These are phyloP conservation scores for Triadica sebifera DNA, from an alignment of 345 rosid genomes.

Conservation along the genomic window DNA sequence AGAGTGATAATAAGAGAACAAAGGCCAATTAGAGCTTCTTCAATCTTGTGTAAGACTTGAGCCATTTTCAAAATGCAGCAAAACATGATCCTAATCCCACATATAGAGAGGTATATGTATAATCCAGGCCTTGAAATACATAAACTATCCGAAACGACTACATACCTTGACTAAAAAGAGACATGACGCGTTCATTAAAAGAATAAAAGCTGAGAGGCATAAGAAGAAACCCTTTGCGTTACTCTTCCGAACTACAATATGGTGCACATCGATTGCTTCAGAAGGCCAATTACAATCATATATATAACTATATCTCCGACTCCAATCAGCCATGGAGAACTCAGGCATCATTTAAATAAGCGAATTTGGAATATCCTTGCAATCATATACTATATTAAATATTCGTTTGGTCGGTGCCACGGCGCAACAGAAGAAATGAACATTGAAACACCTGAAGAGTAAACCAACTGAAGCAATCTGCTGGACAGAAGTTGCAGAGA, in stretches of 20 bases:
- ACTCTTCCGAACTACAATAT: conserved; percentile 49
- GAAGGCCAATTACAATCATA: conserved; percentile 41
- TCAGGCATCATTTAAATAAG: conserved; percentile 35
- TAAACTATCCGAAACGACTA: background rate
- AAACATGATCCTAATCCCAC: background rate
- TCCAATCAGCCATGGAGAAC: conserved; percentile 34
- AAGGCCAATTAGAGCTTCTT: background rate
- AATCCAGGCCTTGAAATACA: background rate
- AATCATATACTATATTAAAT: background rate
- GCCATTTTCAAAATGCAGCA: background rate
- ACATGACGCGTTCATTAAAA: conserved; percentile 35
- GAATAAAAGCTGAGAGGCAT: conserved; percentile 31
- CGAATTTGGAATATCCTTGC: background rate
- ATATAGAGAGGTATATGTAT: background rate
- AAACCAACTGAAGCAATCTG: too few relatives aligned
- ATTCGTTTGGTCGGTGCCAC: background rate
- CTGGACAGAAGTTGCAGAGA: too few relatives aligned
- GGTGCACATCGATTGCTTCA: conserved; percentile 58
- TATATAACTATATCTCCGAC: conserved; percentile 43
- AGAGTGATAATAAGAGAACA: background rate
- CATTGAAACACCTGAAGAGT: background rate
- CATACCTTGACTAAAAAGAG: conserved; percentile 50
- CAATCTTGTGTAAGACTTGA: background rate
- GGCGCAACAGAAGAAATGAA: background rate
- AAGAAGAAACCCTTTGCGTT: conserved; percentile 28